These are phyloP conservation scores for Turnera subulata DNA, from an alignment of 345 rosid species.

Conservation along the genomic window DNA sequence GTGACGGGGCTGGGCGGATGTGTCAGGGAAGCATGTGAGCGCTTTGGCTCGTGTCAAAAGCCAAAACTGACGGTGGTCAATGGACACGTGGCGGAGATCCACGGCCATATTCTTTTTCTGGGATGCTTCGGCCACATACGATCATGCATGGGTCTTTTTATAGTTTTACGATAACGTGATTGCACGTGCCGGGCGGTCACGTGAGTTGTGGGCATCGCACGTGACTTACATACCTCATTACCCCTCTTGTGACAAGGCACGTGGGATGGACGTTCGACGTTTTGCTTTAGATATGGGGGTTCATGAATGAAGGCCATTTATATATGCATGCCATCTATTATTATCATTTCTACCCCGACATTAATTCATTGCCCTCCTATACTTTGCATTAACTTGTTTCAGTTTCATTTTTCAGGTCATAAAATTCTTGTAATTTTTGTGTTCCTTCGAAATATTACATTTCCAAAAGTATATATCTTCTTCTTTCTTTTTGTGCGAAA, in stretches of 20 bases:
- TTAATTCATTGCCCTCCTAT: too few species aligned
- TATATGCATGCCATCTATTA: too few species aligned
- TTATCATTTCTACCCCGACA: too few species aligned
- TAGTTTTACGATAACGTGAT: conserved; percentile 21
- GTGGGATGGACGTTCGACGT: conserved; percentile 18
- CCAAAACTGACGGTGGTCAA: conserved; percentile 49
- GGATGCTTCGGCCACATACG: conserved; percentile 13
- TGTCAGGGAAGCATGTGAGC: conserved; percentile 57
- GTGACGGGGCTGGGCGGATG: conserved; percentile 34
- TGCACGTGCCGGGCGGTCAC: conserved; percentile 42
- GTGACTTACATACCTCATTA: conserved; percentile 7
- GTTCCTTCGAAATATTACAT: too few species aligned
- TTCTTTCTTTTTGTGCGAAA: too few species aligned
- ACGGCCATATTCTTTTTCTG: background rate
- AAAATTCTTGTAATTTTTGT: too few species aligned
- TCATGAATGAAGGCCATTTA: background rate
- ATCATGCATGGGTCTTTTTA: conserved; percentile 1
- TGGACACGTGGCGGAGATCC: conserved; percentile 34
- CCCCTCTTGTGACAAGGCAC: conserved; percentile 13
- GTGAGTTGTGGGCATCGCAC: conserved; percentile 31
- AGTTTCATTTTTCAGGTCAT: too few species aligned
- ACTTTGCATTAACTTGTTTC: too few species aligned
- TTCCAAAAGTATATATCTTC: too few species aligned
- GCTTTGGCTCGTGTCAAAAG: conserved; percentile 32
- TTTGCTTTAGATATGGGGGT: conserved; percentile 9